phyloP scores from a whole-genome alignment of 768 basidiomycete species.

The Auricularia sp. region DNA sequence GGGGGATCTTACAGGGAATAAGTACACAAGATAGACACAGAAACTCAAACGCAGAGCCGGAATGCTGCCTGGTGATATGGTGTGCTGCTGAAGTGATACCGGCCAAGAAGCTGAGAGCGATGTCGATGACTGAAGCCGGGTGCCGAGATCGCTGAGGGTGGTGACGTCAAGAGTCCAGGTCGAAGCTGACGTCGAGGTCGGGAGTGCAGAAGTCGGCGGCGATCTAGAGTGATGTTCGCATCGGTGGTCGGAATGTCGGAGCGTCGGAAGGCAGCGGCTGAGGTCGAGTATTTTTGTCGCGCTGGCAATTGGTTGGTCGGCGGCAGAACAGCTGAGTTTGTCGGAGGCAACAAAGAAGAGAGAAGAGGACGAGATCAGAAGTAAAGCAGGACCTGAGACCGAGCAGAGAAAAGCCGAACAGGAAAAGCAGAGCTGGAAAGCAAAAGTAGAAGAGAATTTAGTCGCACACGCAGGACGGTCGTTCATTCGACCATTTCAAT shows the following conservation, averaged over 20 bases:
- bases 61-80: too few relatives aligned
- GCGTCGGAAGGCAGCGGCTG: not conserved
- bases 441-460: not conserved
- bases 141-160: not conserved
- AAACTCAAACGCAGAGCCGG: too few relatives aligned
- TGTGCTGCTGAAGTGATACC: too few relatives aligned
- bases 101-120: too few relatives aligned
- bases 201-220: not conserved
- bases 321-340: too few relatives aligned
- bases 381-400: not conserved
- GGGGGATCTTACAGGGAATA: too few relatives aligned
- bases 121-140: not conserved
- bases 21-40: too few relatives aligned
- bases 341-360: not conserved
- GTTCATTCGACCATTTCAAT: conserved; percentile 74
- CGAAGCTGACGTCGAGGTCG: conserved; percentile 5
- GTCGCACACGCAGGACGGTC: not conserved
- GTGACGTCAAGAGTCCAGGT: not conserved
- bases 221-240: not conserved
- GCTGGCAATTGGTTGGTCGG: not conserved
- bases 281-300: not conserved
- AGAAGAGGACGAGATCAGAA: conserved; percentile 1
- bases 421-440: not conserved
- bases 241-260: not conserved
- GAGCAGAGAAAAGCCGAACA: not conserved